A percentile compares a stretch with the other conserved stretches of the same genome.
Conservation (phyloP, 2,329 filamentous ascomycete genomes). For the Neonectria ditissima region DNA sequence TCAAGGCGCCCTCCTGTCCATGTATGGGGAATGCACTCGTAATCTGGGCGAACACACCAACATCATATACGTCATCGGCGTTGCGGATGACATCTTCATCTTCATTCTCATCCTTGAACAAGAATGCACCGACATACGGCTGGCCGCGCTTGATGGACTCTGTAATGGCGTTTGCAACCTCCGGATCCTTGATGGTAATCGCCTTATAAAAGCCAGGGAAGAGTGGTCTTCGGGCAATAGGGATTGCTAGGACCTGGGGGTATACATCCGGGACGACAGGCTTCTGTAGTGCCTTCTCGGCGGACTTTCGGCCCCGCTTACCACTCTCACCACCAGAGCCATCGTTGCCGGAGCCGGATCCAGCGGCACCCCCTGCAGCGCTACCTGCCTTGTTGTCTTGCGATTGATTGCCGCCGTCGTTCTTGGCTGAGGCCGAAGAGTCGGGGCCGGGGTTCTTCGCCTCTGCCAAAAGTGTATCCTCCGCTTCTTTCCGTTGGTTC, state of each 20-base stretch:
- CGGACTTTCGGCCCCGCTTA: slow-evolving; percentile 77
- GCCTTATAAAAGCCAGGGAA: slow-evolving; percentile 99
- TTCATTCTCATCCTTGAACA: slow-evolving; percentile 95
- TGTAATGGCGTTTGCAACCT: slow-evolving; percentile 90
- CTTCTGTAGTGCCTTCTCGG: slow-evolving; percentile 85
- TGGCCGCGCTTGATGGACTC: slow-evolving; percentile 98
- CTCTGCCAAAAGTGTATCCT: slow-evolving; percentile 61
- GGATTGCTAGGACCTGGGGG: slow-evolving; percentile 96
- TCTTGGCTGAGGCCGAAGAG: slow-evolving; percentile 59
- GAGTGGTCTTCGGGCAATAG: slow-evolving; percentile 90
- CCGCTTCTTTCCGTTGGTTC: slow-evolving; percentile 56
- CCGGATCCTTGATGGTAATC: slow-evolving; percentile 93
- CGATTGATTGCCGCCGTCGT: slow-evolving; percentile 51
- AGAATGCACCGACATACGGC: slow-evolving; percentile 95
- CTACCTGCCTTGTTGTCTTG: slow-evolving; percentile 68
- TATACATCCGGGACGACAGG: slow-evolving; percentile 94
- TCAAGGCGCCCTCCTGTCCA: slow-evolving; percentile 86
- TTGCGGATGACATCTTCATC: slow-evolving; percentile 95
- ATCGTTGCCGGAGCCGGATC: slow-evolving; percentile 65
- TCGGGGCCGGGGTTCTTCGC: slow-evolving; percentile 58
- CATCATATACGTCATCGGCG: slow-evolving; percentile 91
- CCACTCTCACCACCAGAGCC: slow-evolving; percentile 70
- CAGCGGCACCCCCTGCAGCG: slow-evolving; percentile 64
- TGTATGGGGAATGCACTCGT: slow-evolving; percentile 94
- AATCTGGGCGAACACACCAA: slow-evolving; percentile 97